These are phyloP conservation scores for Chamaecyparis obtusa DNA, from an alignment of 75 land plant species.

Conservation along the genomic window DNA sequence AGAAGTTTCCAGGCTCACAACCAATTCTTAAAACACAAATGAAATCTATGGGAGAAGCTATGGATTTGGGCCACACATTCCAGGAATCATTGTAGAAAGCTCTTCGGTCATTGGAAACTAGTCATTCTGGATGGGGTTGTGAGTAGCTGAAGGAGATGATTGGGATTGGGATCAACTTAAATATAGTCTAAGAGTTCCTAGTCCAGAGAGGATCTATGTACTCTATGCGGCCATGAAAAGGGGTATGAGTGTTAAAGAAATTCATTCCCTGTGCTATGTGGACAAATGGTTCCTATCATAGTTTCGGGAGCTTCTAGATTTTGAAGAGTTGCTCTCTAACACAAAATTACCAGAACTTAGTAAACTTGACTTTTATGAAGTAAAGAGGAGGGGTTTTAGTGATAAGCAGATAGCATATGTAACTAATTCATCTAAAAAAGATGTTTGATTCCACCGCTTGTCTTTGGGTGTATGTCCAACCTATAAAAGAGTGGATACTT, in stretches of 20 bases:
- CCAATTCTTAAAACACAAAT: too few species aligned
- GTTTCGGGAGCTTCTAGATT: conserved; percentile 76
- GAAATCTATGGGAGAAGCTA: too few species aligned
- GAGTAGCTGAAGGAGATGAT: conserved; percentile 79
- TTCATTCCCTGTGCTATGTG: conserved; percentile 76
- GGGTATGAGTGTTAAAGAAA: conserved; percentile 86
- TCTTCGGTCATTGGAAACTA: too few species aligned
- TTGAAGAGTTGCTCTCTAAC: conserved; percentile 66
- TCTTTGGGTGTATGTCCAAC: conserved; percentile 78
- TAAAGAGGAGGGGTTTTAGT: too few species aligned
- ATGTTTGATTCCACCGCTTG: conserved; percentile 65
- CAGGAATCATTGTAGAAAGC: too few species aligned
- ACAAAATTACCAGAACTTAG: conserved; percentile 51
- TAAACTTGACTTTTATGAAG: too few species aligned
- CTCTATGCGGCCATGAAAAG: conserved; percentile 96
- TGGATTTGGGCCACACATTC: too few species aligned
- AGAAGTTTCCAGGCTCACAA: too few species aligned
- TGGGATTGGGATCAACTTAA: conserved; percentile 94
- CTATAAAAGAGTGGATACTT: conserved; percentile 96
- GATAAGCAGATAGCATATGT: too few species aligned
- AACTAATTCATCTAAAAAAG: too few species aligned
- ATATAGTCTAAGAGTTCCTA: conserved; percentile 87
- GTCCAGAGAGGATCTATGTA: too few species aligned
- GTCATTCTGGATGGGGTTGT: too few species aligned
- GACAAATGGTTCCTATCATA: conserved; percentile 96